Conservation (phyloP, 257 asterid species). For the Striga asiatica region DNA sequence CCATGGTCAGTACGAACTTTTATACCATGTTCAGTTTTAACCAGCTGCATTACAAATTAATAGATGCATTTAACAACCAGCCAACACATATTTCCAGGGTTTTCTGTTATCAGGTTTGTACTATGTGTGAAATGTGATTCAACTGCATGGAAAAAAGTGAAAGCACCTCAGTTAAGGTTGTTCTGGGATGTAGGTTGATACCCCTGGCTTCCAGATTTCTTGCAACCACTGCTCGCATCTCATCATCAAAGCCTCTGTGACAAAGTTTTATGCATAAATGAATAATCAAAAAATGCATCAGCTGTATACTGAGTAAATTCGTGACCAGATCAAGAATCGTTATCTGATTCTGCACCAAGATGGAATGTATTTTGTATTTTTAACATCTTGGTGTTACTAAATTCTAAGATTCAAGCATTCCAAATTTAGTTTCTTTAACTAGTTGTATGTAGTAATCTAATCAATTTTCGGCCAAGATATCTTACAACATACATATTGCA, state of each 20-base stretch:
- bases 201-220: conserved; percentile 96
- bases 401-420: not conserved
- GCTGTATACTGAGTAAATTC: not conserved
- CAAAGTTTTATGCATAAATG: conserved; percentile 1
- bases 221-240: conserved; percentile 86
- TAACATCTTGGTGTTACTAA: not conserved
- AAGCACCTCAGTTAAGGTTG: conserved; percentile 71
- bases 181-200: conserved; percentile 67
- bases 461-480: not conserved
- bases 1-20: conserved; percentile 75
- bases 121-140: not conserved
- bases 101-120: not conserved
- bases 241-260: conserved; percentile 94
- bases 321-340: conserved; percentile 8
- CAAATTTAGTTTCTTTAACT: not conserved
- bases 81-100: not conserved
- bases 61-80: no score
- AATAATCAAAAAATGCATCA: not conserved
- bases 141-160: not conserved
- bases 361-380: not conserved
- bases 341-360: no score
- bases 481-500: not conserved
- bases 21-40: conserved; percentile 62
- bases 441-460: not conserved
- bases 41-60: conserved; percentile 52